Conservation (phyloP, 2,329 filamentous ascomycete species). For the Trichocomaceae sp. region DNA sequence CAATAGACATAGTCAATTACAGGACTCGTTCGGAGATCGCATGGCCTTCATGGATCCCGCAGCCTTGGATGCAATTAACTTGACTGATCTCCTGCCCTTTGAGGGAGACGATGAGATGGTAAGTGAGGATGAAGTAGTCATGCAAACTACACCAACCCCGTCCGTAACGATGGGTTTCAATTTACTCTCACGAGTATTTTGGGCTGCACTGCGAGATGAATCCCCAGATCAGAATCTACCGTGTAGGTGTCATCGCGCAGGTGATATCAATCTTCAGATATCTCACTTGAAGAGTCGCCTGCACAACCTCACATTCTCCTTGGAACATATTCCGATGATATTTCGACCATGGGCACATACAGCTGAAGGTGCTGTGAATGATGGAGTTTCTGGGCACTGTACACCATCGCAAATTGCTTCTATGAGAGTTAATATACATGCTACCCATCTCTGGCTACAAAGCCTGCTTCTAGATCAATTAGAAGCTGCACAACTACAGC, state of each 20-base stretch:
- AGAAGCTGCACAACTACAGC: not conserved
- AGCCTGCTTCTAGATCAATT: not conserved
- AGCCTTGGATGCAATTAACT: not conserved
- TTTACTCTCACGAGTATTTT: not conserved
- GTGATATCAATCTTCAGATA: not conserved
- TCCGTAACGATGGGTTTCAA: not conserved
- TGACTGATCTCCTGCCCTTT: not conserved
- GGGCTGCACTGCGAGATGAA: not conserved
- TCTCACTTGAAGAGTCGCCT: not conserved
- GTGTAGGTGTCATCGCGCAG: not conserved
- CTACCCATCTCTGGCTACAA: constrained; percentile 2
- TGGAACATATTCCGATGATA: not conserved
- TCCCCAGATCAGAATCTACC: not conserved
- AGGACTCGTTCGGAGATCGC: not conserved
- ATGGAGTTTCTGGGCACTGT: not conserved
- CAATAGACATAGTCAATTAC: not conserved
- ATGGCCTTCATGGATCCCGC: not conserved
- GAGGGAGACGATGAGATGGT: not conserved
- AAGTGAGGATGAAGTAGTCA: not conserved
- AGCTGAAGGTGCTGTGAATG: not conserved
- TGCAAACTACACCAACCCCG: not conserved
- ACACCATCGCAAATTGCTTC: not conserved
- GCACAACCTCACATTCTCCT: not conserved
- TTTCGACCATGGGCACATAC: not conserved
- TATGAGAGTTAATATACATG: constrained; percentile 4